Evolutionary conservation across 169 alveolate genomes (phyloP), one percentile per base, ranked within the genome.

Genomic region (Eimeria acervulina): DNA sequence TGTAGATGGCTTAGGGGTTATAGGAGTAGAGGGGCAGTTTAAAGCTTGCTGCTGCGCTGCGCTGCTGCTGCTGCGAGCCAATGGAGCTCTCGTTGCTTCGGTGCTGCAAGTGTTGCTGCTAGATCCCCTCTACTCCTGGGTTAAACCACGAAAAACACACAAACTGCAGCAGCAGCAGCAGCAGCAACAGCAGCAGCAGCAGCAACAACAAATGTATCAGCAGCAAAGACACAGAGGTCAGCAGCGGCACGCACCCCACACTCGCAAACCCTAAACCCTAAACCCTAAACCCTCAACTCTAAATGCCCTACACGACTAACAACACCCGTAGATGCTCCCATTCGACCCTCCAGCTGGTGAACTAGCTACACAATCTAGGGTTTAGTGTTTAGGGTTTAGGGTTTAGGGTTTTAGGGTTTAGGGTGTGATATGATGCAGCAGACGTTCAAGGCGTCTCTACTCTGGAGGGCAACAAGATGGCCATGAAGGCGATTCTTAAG

Each of bases 91-190:
- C 44, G 93, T 99, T 40, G 89, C 98, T 95, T 99, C 99, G 51
- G 98, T 98, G 84, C 98, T 98, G 28, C 99, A 98, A 95, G 99
- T 99, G 68, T 98, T 98, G 88, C 98, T 99, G 44, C 99, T 98
- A 95, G 99, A 98, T 95, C 99, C 99, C 70, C 97, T 98, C 63
- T 97, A 98, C 72, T 95, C 97, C 70, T 99, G 99, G 98, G 15
- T 17, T 17, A 51, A 51, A 51, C 59, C 59, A 1, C 74, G 12
- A 13, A 63, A 63, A 63, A 26, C 74, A 13, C n/a, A n/a, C 74
- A 26, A n/a, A 1, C 38, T 21, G 17, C n/a, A 63, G n/a, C 74
- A 61, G 74, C 74, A 61, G n/a, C 74, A 61, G 74, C 74, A n/a
- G n/a, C 74, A 63, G 74, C 74, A 21, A 21, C 74, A 21, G 74